Percentiles rank a stretch among this genome's conserved stretches.
Conservation (phyloP, 352 stramenopile species). For the Pythium grandisporangium region DNA sequence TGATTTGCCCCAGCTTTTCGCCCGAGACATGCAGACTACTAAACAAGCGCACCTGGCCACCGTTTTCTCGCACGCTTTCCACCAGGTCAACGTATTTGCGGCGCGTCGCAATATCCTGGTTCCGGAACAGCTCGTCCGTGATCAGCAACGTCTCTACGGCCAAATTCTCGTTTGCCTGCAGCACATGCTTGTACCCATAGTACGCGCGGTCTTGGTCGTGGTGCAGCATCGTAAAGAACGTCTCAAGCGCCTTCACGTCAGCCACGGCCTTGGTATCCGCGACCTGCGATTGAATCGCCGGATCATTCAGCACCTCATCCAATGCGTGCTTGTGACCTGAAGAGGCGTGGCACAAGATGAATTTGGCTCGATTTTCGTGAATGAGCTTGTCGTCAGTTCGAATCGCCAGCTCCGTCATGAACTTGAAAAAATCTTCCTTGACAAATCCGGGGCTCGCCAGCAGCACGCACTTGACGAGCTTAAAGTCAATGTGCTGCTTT, state of each 20-base stretch:
- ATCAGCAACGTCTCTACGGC: conserved; percentile 95
- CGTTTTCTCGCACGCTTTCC: conserved; percentile 88
- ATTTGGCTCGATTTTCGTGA: conserved; percentile 96
- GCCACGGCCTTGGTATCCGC: conserved; percentile 92
- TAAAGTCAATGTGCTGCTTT: conserved; percentile 95
- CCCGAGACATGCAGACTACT: conserved; percentile 93
- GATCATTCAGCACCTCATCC: conserved; percentile 94
- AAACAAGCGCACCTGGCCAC: conserved; percentile 91
- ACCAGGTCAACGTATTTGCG: conserved; percentile 93
- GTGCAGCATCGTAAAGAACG: conserved; percentile 96
- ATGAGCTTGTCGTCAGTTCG: conserved; percentile 91
- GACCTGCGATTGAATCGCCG: conserved; percentile 87
- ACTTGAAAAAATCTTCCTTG: conserved; percentile 98
- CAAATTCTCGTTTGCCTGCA: conserved; percentile 85
- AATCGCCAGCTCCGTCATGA: conserved; percentile 87
- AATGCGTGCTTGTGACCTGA: conserved; percentile 97
- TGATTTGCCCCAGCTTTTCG: conserved; percentile 93
- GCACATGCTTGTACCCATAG: conserved; percentile 95
- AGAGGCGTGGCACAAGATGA: conserved; percentile 92
- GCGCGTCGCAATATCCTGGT: conserved; percentile 83
- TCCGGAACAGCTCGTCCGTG: conserved; percentile 93
- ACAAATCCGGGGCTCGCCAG: conserved; percentile 94
- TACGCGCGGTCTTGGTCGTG: conserved; percentile 94
- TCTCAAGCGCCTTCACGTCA: conserved; percentile 88
- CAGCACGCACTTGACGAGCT: conserved; percentile 95